Conservation (phyloP, 2,329 filamentous ascomycete genomes). For the Bisporella sp. region DNA sequence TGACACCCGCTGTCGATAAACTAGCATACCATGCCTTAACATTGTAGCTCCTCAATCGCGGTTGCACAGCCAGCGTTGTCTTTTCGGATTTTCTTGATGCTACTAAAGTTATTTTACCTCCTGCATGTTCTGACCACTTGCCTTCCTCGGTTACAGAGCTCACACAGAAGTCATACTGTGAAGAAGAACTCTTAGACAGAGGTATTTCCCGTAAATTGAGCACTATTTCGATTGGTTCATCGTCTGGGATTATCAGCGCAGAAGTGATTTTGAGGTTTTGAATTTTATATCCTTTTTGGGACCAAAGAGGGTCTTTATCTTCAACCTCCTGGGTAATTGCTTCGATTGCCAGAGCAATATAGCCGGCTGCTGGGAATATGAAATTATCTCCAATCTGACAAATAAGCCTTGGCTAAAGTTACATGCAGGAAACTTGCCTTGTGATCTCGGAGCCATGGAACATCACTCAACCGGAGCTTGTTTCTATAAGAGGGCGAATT, state of each 20-base stretch:
- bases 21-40: background rate
- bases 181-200: no score
- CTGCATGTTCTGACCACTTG: background rate
- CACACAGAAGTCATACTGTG: background rate
- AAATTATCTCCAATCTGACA: conserved; percentile 33
- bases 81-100: background rate
- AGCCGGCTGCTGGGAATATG: conserved; percentile 40
- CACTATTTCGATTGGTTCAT: background rate
- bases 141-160: background rate
- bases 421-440: conserved; percentile 21
- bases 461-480: conserved; percentile 27
- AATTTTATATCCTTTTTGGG: background rate
- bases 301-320: background rate
- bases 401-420: background rate
- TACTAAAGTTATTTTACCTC: background rate
- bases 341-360: conserved; percentile 40
- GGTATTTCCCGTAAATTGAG: background rate
- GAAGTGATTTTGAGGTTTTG: background rate
- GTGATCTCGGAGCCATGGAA: conserved; percentile 37
- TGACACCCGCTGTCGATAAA: background rate
- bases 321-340: conserved; percentile 20
- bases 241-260: background rate
- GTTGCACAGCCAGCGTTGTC: background rate
- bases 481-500: conserved; percentile 12
- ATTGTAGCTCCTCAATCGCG: background rate